phyloP scores from a whole-genome alignment of 148 eudicot genomes.

The Amaranthus hypochondriacus region DNA sequence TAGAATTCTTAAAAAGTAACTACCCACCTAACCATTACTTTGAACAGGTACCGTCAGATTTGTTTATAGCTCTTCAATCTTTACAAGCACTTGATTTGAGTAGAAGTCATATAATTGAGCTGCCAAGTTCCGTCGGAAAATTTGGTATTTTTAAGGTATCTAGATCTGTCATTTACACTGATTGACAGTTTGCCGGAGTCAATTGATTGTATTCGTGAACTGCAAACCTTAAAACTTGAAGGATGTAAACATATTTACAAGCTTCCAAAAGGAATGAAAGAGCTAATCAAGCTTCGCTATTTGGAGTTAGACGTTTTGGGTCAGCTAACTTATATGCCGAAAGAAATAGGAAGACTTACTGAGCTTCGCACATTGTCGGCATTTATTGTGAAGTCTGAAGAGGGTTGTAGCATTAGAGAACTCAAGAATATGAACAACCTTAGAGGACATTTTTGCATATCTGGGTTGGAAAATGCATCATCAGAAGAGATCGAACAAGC shows the following conservation, averaged over 20 bases:
- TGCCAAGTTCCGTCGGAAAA: conserved; percentile 11
- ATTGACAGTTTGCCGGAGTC: conserved; percentile 16
- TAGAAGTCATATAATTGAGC: conserved; percentile 9
- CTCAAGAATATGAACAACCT: conserved; percentile 24
- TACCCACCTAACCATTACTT: no score
- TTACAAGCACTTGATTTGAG: conserved; percentile 8
- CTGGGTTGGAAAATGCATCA: conserved; percentile 24
- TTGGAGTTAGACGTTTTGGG: conserved; percentile 26
- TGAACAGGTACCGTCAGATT: neutral
- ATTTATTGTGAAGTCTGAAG: conserved; percentile 24
- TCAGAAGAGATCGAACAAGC: neutral
- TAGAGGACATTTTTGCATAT: conserved; percentile 25
- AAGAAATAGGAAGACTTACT: conserved; percentile 18
- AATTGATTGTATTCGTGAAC: neutral
- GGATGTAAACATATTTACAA: conserved; percentile 6
- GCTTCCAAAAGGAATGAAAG: conserved; percentile 20
- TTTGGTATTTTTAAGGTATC: neutral
- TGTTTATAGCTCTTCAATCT: neutral
- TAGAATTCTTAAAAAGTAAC: no score
- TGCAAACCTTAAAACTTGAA: conserved; percentile 17
- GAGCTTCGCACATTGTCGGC: conserved; percentile 25
- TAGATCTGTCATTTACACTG: conserved; percentile 18
- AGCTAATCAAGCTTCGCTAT: conserved; percentile 25
- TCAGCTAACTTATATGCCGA: conserved; percentile 24
- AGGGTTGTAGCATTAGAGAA: conserved; percentile 19